These are phyloP conservation scores for Cornus suecica DNA, from an alignment of 148 eudicot genomes.

Conservation along the genomic window DNA sequence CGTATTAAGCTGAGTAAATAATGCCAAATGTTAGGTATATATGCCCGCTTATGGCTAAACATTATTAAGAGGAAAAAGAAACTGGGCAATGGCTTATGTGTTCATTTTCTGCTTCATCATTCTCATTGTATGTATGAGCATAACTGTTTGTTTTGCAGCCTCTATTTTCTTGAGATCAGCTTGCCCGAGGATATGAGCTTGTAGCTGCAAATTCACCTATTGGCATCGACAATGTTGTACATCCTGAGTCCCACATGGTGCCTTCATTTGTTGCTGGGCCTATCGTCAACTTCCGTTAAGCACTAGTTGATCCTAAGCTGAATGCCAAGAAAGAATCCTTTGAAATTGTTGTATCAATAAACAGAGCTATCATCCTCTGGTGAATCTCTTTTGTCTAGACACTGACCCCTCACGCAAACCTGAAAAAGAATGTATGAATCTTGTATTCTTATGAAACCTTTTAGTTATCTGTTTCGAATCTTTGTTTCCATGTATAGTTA, in stretches of 20 bases:
- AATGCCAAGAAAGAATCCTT: not conserved
- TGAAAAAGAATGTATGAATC: not conserved
- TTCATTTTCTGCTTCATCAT: not conserved
- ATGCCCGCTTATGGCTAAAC: too few relatives aligned
- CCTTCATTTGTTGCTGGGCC: not conserved
- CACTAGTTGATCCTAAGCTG: not conserved
- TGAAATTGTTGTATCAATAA: not conserved
- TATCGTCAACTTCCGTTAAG: not conserved
- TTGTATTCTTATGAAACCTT: not conserved
- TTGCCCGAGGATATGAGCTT: conserved; percentile 56
- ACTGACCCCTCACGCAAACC: too few relatives aligned
- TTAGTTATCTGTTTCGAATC: too few relatives aligned
- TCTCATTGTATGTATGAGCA: not conserved
- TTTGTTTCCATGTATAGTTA: too few relatives aligned
- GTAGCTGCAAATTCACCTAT: conserved; percentile 16
- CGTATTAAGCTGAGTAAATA: too few relatives aligned
- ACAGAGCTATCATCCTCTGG: not conserved
- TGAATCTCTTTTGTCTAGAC: not conserved
- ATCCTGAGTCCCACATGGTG: not conserved
- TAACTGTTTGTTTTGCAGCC: conserved; percentile 24
- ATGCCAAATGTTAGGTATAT: too few relatives aligned
- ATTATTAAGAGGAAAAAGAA: too few relatives aligned
- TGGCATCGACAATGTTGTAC: not conserved
- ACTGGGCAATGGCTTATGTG: not conserved
- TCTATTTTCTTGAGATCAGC: conserved; percentile 50